Base-by-base conservation (phyloP, 2,329 filamentous ascomycete species). In the Bimuria novae-zelandiae region DNA sequence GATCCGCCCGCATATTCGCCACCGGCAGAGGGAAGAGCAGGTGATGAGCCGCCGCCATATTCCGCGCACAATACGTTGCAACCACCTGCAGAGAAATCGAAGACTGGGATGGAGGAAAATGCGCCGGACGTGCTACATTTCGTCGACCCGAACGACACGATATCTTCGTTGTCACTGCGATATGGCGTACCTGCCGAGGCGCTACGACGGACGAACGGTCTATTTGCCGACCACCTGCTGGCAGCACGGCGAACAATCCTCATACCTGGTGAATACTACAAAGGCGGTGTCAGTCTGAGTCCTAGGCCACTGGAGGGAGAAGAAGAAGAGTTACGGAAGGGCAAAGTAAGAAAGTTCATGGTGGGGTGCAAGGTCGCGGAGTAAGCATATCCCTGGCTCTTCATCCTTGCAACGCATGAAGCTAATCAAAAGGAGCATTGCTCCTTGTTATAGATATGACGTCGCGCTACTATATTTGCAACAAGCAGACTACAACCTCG, bases 301-400 rank as follows among this genome's bases (percentile, higher is more conserved):
- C 88, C 89, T 1, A 77, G 82, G 23, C 89, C 89, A 0, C 63
- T 89, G n/a, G 88, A 89, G 49, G 85, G 87, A 42, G 89, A 90
- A 67, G 87, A 89, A 40, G 89, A 91, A 64, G 87, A 89, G 73
- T 77, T 82, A 44, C 81, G 85, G 57, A 92, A 90, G 74, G 80
- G 77, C 16, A 87, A 86, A 67, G 80, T 93, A 29, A 80, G 90
- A 36, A 83, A 88, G 56, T 93, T 88, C 79, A 92, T 92, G 89
- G 85, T 90, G 2, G 80, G 81, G 1, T 90, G 87, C 75, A 93
- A 93, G 69, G 87, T 90, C 23, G 77, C 83, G 21, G 88, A 92
- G 78, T 92, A 86, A 75, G 80, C 76, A 33, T 7, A n/a, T 21
- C 12, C n/a, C n/a, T 23, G 30, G n/a, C n/a, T 1, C 14, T 3